phyloP scores from a whole-genome alignment of 192 early-diverging fungal genomes.

The Funneliformis mosseae region DNA sequence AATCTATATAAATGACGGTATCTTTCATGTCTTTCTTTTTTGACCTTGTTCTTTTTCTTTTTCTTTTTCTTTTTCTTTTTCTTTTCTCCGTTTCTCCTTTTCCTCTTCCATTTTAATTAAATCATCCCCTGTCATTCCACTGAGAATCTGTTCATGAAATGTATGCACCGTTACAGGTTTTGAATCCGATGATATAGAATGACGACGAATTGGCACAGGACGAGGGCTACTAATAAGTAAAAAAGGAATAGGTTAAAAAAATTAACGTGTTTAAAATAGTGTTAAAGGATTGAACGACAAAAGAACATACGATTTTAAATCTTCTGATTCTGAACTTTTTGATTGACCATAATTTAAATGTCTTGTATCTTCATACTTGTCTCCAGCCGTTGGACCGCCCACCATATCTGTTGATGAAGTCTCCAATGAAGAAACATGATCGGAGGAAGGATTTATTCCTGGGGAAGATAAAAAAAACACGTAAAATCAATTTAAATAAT shows the following conservation, averaged over 20 bases:
- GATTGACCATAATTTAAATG: slow-evolving; percentile 9
- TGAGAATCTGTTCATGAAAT: not conserved
- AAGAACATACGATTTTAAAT: not conserved
- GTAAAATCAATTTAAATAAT: not conserved
- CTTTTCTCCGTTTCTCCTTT: not conserved
- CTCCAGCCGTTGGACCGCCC: not conserved
- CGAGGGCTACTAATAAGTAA: not conserved
- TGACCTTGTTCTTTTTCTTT: not conserved
- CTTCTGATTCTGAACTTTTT: not conserved
- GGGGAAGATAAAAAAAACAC: too few species aligned
- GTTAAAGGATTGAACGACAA: too few species aligned
- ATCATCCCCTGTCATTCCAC: slow-evolving; percentile 4
- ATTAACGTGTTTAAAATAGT: too few species aligned
- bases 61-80: not conserved
- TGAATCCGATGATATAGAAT: not conserved
- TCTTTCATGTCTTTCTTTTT: not conserved
- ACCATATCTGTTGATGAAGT: not conserved
- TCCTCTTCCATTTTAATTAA: not conserved
- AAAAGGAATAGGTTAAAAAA: not conserved
- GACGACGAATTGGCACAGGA: not conserved
- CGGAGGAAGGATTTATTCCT: not conserved
- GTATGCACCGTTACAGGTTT: not conserved
- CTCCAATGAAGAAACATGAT: not conserved
- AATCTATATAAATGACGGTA: too few species aligned
- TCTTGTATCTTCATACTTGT: slow-evolving; percentile 5